Conservation (phyloP, 2,329 filamentous ascomycete genomes). For the Colletotrichum eremochloae region DNA sequence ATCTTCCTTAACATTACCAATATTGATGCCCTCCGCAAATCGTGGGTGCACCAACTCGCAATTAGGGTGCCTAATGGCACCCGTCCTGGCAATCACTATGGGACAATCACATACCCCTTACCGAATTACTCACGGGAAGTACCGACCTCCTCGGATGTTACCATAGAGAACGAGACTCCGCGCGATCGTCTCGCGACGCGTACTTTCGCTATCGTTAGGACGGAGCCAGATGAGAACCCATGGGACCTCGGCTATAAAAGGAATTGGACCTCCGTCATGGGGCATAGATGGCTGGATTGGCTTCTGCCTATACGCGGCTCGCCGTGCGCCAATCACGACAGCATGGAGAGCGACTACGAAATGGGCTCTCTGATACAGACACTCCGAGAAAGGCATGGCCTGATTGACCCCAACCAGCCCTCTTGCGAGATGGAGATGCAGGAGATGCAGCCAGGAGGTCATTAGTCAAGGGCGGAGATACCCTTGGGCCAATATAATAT, state of each 20-base stretch:
- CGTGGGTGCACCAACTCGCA: conserved; percentile 78
- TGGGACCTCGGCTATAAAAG: conserved; percentile 80
- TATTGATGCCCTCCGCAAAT: conserved; percentile 79
- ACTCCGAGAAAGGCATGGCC: conserved; percentile 61
- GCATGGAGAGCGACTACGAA: conserved; percentile 75
- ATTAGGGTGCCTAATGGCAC: conserved; percentile 73
- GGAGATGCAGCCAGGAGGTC: conserved; percentile 32
- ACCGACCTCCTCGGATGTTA: conserved; percentile 16
- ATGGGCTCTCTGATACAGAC: conserved; percentile 72
- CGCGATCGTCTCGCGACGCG: conserved; percentile 65
- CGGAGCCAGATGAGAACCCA: conserved; percentile 82
- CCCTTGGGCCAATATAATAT: background rate
- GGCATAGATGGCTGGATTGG: conserved; percentile 79
- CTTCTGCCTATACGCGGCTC: conserved; percentile 80
- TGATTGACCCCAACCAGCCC: conserved; percentile 46
- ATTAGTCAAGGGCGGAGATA: conserved; percentile 25
- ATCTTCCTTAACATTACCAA: conserved; percentile 83
- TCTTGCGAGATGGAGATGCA: conserved; percentile 50
- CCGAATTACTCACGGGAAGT: conserved; percentile 45
- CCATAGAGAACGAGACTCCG: conserved; percentile 27
- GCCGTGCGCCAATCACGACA: conserved; percentile 79
- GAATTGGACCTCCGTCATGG: conserved; percentile 88
- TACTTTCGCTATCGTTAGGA: conserved; percentile 84
- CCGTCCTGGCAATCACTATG: conserved; percentile 58
- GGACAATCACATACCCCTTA: conserved; percentile 72